Conservation (phyloP, 345 rosid genomes). For the Citrus maxima region DNA sequence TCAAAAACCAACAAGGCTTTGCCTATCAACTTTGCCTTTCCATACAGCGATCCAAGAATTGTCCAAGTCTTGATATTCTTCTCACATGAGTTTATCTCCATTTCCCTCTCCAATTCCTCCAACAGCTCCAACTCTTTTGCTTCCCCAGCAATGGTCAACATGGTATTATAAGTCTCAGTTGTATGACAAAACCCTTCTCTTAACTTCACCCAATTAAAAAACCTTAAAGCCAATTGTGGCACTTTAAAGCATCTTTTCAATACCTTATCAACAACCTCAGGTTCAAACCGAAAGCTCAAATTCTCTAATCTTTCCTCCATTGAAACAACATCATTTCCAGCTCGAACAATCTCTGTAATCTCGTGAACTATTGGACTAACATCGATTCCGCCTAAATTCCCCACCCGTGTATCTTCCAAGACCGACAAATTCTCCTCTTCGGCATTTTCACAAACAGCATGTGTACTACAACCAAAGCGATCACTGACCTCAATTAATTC, state of each 20-base stretch:
- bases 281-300: constrained; percentile 37
- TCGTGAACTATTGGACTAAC: constrained; percentile 49
- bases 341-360: constrained; percentile 50
- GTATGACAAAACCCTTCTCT: constrained; percentile 48
- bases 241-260: constrained; percentile 74
- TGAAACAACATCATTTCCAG: constrained; percentile 27
- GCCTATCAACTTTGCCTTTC: constrained; percentile 58
- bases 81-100: constrained; percentile 53
- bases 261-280: constrained; percentile 66
- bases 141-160: constrained; percentile 66
- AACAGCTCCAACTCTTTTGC: constrained; percentile 42
- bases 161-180: constrained; percentile 50
- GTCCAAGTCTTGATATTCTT: constrained; percentile 70
- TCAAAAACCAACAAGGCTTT: constrained; percentile 56
- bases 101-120: constrained; percentile 54
- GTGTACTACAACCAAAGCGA: constrained; percentile 22
- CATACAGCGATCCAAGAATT: constrained; percentile 58
- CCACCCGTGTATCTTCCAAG: constrained; percentile 14
- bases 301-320: constrained; percentile 69
- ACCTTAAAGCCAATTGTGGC: constrained; percentile 69
- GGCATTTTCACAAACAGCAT: constrained; percentile 54
- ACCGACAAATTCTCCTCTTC: constrained; percentile 5
- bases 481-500: neutral
- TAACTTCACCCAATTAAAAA: constrained; percentile 66
- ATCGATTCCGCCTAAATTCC: constrained; percentile 29